Evolutionary conservation across 306 rosid genomes (phyloP), one percentile per base, ranked within the genome.

Genomic region (Biancaea sappan): DNA sequence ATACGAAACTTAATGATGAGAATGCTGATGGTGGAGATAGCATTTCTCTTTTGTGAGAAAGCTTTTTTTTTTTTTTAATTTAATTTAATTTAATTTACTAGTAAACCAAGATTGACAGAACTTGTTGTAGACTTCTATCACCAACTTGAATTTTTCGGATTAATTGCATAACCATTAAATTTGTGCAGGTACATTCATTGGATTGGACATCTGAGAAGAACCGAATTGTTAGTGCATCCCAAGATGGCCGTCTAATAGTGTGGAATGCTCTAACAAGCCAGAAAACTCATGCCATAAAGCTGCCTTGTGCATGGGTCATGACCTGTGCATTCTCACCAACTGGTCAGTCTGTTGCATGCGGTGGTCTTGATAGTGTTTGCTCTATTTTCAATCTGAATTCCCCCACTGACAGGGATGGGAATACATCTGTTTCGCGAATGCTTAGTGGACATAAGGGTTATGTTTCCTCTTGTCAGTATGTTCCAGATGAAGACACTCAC

Each of bases 231-330:
- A 94, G 98, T 83, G 98, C 98, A 18, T 94, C 98, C 84, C 93
- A 90, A 84, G 98, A 94, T 19, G 98, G 98, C 4, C 86, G 95
- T 3, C 75, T 94, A 76, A 94, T 94, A 65, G 97, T 94, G 35
- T 94, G 98, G 98, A 94, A 94, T 83, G 97, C 97, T 22, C 86
- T 91, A 51, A 94, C 98, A 63, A 91, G 98, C 85, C 98, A 94
- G 88, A 94, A 94, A 84, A 94, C 87, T 60, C 98, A 94, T 80
- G 86, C 90, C 22, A 88, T 94, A 87, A 94, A 87, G 80, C 89
- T 94, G 12, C 97, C 98, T 58, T 94, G 98, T 79, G 96, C 98
- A 66, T 94, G 98, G 98, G 98, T 94, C 79, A 94, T 94, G 98
- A 86, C 92, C 44, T 91, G 98, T 79, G 96, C 97, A 69, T 94